Percentiles rank a stretch among this genome's conserved stretches.
Evolutionary conservation across 2,329 filamentous ascomycete species (phyloP).

Genomic region (Scedosporium aurantiacum): DNA sequence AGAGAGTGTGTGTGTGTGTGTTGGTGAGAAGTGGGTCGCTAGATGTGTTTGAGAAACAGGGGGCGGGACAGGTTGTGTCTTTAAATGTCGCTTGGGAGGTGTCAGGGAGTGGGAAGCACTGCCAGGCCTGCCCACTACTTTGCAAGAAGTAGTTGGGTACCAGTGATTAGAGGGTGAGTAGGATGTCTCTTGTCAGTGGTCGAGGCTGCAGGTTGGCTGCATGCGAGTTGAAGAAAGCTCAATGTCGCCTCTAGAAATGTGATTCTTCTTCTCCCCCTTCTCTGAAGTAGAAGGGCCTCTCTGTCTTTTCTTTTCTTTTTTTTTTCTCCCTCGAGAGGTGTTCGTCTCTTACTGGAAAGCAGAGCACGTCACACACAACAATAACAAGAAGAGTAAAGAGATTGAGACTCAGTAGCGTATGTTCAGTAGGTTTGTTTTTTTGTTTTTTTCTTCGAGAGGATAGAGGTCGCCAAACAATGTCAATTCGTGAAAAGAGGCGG

Average conservation of each 20-base stretch:
- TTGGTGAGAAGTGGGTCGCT: neutral
- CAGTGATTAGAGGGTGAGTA: neutral
- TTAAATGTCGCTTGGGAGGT: conserved; percentile 2
- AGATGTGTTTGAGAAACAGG: neutral
- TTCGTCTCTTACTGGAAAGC: neutral
- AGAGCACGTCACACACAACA: neutral
- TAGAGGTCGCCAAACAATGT: conserved; percentile 41
- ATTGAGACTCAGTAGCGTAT: neutral
- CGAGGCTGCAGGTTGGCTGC: neutral
- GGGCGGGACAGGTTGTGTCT: conserved; percentile 3
- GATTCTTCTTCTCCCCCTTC: neutral
- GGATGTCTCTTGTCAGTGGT: neutral
- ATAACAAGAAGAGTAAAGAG: neutral
- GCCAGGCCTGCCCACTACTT: neutral
- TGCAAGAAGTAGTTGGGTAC: neutral
- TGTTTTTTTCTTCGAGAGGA: neutral
- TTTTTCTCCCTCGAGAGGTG: neutral
- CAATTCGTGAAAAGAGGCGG: conserved; percentile 22
- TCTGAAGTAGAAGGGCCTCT: neutral
- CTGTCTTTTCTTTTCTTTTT: neutral
- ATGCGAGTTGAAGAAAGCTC: neutral
- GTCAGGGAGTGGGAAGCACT: neutral
- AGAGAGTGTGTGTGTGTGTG: too few relatives aligned
- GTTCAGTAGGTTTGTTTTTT: conserved; percentile 7
- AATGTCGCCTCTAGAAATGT: neutral